Base-by-base conservation (phyloP, 2,329 filamentous ascomycete species). In the Huntiella bhutanensis region DNA sequence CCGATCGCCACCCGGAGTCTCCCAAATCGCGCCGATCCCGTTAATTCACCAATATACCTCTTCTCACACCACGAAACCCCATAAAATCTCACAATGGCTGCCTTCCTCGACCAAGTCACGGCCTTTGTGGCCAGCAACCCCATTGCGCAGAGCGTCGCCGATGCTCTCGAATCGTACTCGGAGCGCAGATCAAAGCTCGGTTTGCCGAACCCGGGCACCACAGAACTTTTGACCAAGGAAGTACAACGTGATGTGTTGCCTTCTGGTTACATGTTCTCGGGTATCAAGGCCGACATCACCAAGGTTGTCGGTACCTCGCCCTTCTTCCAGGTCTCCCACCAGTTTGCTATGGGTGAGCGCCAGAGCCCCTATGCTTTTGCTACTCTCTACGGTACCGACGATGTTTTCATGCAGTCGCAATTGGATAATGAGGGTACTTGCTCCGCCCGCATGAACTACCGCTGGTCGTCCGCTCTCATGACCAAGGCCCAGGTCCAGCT, bases 261-360 rank as follows among this genome's bases (percentile, higher is more conserved):
- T 58, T 91, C 81, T 67, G 94, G 95, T 70, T 82, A 85, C 64
- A 92, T 91, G 77, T 96, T 98, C 70, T 82, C 84, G 39, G 91
- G 91, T 58, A 74, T 98, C 62, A 83, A 88, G 60, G 92, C 88
- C 62, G 91, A 98, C 64, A 70, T 96, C 61, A 95, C 86, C 61
- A 96, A 95, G 72, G 79, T 85, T 60, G 93, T 96, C 67, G 91
- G 86, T 72, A 76, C 93, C 62, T 76, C 79, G 49, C 91, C 91
- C 49, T 69, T 96, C 55, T 98, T 98, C 72, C 88, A 96, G 66
- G 82, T 95, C 56, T 95, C 88, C 54, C 91, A 98, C 68, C 84
- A 91, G 56, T 91, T 98, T 63, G 81, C 88, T 47, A 84, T 95
- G 75, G 88, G 91, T 56, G 85, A 94, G 65, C 78, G 82, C 54